A percentile compares a stretch with the other conserved stretches of the same genome.
Conservation (phyloP, 2,329 filamentous ascomycete species). For the Ascochyta clinopodiicola region DNA sequence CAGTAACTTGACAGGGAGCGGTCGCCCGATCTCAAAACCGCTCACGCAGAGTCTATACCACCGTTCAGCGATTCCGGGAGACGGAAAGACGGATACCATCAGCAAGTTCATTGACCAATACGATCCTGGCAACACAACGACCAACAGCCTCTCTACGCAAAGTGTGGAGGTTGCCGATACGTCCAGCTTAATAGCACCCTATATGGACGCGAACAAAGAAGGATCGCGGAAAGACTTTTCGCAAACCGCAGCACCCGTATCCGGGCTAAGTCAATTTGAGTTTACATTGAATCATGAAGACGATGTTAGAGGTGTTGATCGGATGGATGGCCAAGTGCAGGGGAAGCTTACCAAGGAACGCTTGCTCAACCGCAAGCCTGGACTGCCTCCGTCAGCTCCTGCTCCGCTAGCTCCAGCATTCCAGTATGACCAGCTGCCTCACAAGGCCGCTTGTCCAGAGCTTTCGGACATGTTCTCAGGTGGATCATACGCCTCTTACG, state of each 20-base stretch:
- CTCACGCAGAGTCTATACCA: slow-evolving; percentile 21
- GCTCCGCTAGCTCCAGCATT: slow-evolving; percentile 40
- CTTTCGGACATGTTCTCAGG: slow-evolving; percentile 34
- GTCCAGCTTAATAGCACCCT: slow-evolving; percentile 3
- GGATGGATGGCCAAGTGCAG: background rate
- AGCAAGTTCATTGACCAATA: slow-evolving; percentile 44
- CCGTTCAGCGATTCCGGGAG: slow-evolving; percentile 17
- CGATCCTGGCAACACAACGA: slow-evolving; percentile 14
- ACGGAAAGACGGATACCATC: slow-evolving; percentile 41
- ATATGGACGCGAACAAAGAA: background rate
- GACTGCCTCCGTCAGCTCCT: slow-evolving; percentile 31
- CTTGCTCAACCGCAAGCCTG: slow-evolving; percentile 20
- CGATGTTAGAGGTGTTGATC: background rate
- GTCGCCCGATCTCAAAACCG: slow-evolving; percentile 18
- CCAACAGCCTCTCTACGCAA: slow-evolving; percentile 7
- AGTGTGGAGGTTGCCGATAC: background rate
- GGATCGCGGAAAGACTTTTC: background rate
- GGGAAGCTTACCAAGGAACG: slow-evolving; percentile 7
- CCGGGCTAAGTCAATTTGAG: slow-evolving; percentile 35
- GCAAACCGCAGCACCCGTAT: slow-evolving; percentile 1
- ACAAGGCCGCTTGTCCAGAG: slow-evolving; percentile 13
- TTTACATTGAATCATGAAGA: slow-evolving; percentile 22
- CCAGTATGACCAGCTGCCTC: slow-evolving; percentile 22
- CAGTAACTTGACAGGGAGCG: slow-evolving; percentile 14
- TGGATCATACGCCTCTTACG: slow-evolving; percentile 43